Conservation (phyloP, 169 alveolate species). For the Pseudocohnilembus persalinus region DNA sequence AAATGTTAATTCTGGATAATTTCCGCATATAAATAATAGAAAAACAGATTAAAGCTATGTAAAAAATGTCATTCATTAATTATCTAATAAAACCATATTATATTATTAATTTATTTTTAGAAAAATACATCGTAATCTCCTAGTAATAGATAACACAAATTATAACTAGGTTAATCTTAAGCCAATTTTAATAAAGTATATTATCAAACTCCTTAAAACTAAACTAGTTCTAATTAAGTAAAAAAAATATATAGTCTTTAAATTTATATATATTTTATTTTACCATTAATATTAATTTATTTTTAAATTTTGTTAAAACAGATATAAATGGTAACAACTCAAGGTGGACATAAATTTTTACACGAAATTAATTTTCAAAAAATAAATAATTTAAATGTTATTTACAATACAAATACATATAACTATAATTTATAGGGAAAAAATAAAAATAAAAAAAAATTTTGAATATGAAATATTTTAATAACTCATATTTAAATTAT, state of each 20-base stretch:
- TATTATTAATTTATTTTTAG: too few species aligned
- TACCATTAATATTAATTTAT: too few species aligned
- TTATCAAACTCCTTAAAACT: background rate
- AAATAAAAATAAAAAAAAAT: too few species aligned
- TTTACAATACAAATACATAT: slow-evolving; percentile 43
- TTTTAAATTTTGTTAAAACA: too few species aligned
- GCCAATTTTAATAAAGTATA: background rate
- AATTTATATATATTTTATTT: too few species aligned
- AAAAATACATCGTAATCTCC: background rate
- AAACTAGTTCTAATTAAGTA: background rate
- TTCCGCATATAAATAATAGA: background rate
- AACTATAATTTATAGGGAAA: slow-evolving; percentile 32
- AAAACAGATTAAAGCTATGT: background rate
- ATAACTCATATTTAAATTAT: too few species aligned
- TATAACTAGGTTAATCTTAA: background rate
- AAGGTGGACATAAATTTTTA: background rate
- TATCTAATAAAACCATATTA: too few species aligned
- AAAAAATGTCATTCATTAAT: too few species aligned
- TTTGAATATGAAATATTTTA: too few species aligned
- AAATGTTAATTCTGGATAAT: background rate
- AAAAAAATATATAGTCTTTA: too few species aligned
- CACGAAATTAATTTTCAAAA: slow-evolving; percentile 7
- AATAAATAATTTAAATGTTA: slow-evolving; percentile 32
- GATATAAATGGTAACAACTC: background rate
- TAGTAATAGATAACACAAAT: background rate